A percentile compares a stretch with the other conserved stretches of the same genome.
Evolutionary conservation across 2,329 filamentous ascomycete species (phyloP).

Genomic region (Aspergillus ibericus): DNA sequence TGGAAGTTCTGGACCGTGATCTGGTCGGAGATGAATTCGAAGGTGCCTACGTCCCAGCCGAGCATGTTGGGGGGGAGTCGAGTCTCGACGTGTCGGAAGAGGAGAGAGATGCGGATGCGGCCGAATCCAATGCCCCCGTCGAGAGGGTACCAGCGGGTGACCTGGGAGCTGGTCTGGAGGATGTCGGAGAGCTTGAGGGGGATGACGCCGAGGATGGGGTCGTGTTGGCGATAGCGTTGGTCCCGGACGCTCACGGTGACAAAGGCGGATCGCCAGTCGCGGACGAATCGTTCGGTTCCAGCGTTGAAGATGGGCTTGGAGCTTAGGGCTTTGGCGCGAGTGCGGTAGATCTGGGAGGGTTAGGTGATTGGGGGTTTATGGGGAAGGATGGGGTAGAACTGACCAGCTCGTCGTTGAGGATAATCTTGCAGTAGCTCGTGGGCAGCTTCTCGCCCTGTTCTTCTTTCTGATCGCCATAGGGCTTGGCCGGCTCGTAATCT

Average conservation of each 20-base stretch:
- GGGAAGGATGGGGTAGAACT: slow-evolving; percentile 21
- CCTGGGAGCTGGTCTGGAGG: slow-evolving; percentile 82
- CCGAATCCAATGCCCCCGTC: slow-evolving; percentile 93
- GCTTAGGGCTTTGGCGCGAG: slow-evolving; percentile 88
- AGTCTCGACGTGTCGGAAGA: slow-evolving; percentile 88
- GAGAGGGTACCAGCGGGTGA: slow-evolving; percentile 92
- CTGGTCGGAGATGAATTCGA: slow-evolving; percentile 75
- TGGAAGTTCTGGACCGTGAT: slow-evolving; percentile 66
- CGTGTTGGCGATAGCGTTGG: slow-evolving; percentile 84
- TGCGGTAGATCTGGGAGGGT: slow-evolving; percentile 70
- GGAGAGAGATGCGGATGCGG: slow-evolving; percentile 79
- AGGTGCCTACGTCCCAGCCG: slow-evolving; percentile 94
- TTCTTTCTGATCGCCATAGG: slow-evolving; percentile 81
- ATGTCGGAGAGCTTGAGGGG: slow-evolving; percentile 84
- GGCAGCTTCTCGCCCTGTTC: slow-evolving; percentile 78
- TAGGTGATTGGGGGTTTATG: neutral
- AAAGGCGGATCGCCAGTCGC: slow-evolving; percentile 87
- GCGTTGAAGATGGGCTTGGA: slow-evolving; percentile 97
- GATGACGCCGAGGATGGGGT: slow-evolving; percentile 89
- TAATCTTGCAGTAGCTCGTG: slow-evolving; percentile 89
- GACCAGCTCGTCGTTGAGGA: slow-evolving; percentile 81
- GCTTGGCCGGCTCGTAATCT: slow-evolving; percentile 85
- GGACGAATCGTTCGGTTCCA: slow-evolving; percentile 86
- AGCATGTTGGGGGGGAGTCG: slow-evolving; percentile 80
- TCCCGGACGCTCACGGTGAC: slow-evolving; percentile 88